Evolutionary conservation across 352 stramenopile genomes (phyloP), one percentile per base, ranked within the genome.

Genomic region (Globisporangium ultimum): DNA sequence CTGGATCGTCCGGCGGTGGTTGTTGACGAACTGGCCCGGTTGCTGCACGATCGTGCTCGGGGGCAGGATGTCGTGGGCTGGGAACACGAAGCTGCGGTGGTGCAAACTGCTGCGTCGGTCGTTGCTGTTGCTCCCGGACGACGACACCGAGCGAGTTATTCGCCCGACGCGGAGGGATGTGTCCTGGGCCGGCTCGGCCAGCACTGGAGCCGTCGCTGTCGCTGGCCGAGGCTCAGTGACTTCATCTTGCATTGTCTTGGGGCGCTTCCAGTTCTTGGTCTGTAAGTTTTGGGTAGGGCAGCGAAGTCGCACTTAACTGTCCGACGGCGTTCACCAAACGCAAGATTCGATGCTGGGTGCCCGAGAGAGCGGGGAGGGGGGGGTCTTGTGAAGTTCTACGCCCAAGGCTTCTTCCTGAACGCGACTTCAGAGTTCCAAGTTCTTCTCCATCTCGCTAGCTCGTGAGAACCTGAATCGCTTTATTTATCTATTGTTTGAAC

Each of bases 11-110:
- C 57, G 53, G 1, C 67, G 61, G 43, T 57, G 63, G 22, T 60
- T 48, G 40, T 55, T 55, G 6, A 80, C 24, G 5, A 28, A 58
- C 34, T 65, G 67, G 5, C 58, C 55, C 18, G 42, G 55, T 17
- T 83, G 71, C 22, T 72, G 72, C 1, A 83, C 52, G 46, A 83
- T 60, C 21, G 68, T 72, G 32, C 74, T 81, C 34, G 70, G 57
- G 8, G 74, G 65, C 14, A 82, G 36, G 24, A 84, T 68, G 48
- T 84, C 77, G 24, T 68, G 66, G 45, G 66, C 60, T 3, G 71
- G 68, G 43, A 73, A 80, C 12, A 76, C 18, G 18, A 79, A 79
- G 55, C 71, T 80, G 20, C 71, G 71, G 53, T 80, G 70, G 15
- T 69, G 57, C 21, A 66, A 10, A 20, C 65, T 63, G 53, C 61